A percentile compares a stretch with the other conserved stretches of the same genome.
Evolutionary conservation across 2,329 filamentous ascomycete species (phyloP).

Genomic region (Huntiella bhutanensis): DNA sequence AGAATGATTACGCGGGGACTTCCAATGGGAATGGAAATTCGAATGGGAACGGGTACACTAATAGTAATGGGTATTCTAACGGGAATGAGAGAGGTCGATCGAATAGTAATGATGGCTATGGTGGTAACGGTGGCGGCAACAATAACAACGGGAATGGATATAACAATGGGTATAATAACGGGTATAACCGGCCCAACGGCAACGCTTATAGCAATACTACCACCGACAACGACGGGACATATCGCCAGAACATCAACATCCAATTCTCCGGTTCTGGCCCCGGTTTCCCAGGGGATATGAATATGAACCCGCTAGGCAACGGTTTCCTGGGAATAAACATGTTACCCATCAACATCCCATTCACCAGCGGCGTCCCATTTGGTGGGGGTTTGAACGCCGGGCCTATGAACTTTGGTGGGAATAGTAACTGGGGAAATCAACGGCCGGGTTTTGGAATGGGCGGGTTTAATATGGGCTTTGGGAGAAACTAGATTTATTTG

Average conservation of each 20-base stretch:
- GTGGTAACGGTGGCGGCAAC: not conserved
- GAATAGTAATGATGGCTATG: not conserved
- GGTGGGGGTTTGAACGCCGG: constrained; percentile 1
- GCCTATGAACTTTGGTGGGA: constrained; percentile 1
- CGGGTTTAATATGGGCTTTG: not conserved
- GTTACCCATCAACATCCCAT: constrained; percentile 3
- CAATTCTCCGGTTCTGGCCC: constrained; percentile 1
- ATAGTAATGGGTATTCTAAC: not conserved
- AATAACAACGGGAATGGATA: not conserved
- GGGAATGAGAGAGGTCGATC: not conserved
- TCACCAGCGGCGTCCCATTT: constrained; percentile 1
- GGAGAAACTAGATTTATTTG: not conserved
- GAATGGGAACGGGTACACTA: not conserved
- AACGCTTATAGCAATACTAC: not conserved
- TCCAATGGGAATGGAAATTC: not conserved
- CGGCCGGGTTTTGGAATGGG: constrained; percentile 5
- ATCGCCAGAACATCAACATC: constrained; percentile 2
- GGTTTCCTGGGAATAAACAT: constrained; percentile 1
- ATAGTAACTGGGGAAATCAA: not conserved
- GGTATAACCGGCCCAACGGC: not conserved
- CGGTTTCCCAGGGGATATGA: not conserved
- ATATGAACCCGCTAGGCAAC: constrained; percentile 6
- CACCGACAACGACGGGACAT: constrained; percentile 1
- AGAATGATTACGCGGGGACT: not conserved
- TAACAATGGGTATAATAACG: not conserved